Percentiles rank a stretch among this genome's conserved stretches.
phyloP scores from a whole-genome alignment of 805 yeast genomes.

The Candida jianshihensis region DNA sequence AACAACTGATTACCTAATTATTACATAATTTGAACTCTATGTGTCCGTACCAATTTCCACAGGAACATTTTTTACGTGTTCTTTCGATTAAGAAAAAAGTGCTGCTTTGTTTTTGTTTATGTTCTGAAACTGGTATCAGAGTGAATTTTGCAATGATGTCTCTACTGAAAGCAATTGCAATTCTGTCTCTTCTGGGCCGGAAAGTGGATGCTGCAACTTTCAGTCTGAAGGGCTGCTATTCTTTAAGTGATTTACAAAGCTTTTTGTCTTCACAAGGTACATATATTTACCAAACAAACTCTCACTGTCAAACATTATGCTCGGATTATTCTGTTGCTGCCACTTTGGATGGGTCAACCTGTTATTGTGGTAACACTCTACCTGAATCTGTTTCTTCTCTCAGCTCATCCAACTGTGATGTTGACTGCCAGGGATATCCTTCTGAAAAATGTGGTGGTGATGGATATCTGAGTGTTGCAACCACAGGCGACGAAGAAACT shows the following conservation, averaged over 20 bases:
- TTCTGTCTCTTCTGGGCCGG: neutral
- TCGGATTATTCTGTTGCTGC: slow-evolving; percentile 41
- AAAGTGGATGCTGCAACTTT: neutral
- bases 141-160: neutral
- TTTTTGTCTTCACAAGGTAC: slow-evolving; percentile 28
- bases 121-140: too few relatives aligned
- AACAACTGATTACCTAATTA: too few relatives aligned
- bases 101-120: neutral
- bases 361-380: slow-evolving; percentile 59
- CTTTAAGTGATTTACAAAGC: slow-evolving; percentile 13
- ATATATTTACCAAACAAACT: slow-evolving; percentile 52
- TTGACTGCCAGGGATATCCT: slow-evolving; percentile 56
- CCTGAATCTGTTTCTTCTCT: slow-evolving; percentile 27
- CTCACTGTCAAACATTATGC: slow-evolving; percentile 51
- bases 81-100: neutral
- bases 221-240: neutral
- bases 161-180: neutral
- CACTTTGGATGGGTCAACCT: slow-evolving; percentile 42
- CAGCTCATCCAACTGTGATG: slow-evolving; percentile 31
- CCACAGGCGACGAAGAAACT: slow-evolving; percentile 23
- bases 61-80: neutral
- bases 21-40: too few relatives aligned
- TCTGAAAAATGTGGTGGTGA: slow-evolving; percentile 59
- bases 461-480: slow-evolving; percentile 38
- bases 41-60: neutral